A percentile compares a stretch with the other conserved stretches of the same genome.
Evolutionary conservation across 1,139 yeast species (phyloP).

Genomic region (Debaryomyces singareniensis): DNA sequence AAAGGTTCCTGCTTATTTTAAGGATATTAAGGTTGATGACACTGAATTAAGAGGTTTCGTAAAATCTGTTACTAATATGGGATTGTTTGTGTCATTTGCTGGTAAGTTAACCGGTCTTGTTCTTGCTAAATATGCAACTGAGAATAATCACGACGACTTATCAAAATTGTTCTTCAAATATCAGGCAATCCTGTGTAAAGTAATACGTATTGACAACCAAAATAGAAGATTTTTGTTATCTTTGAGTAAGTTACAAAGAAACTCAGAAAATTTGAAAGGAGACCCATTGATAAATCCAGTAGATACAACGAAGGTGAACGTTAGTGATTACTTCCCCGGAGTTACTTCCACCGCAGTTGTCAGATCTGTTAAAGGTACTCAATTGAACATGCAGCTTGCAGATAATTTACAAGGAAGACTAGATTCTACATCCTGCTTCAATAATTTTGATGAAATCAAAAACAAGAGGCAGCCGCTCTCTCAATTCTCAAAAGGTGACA

Average conservation of each 20-base stretch:
- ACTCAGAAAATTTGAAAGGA: slow-evolving; percentile 15
- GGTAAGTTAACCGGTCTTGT: slow-evolving; percentile 79
- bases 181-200: slow-evolving; percentile 65
- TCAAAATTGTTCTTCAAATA: slow-evolving; percentile 49
- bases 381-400: slow-evolving; percentile 69
- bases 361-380: slow-evolving; percentile 63
- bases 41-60: slow-evolving; percentile 62
- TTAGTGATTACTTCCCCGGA: slow-evolving; percentile 57
- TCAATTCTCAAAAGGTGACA: slow-evolving; percentile 53
- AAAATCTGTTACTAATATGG: slow-evolving; percentile 68
- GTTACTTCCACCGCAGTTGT: slow-evolving; percentile 54
- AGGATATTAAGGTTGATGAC: slow-evolving; percentile 51
- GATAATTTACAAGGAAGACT: slow-evolving; percentile 78
- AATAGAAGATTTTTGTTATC: slow-evolving; percentile 66
- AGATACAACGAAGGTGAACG: slow-evolving; percentile 41
- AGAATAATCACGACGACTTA: slow-evolving; percentile 50
- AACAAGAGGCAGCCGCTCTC: slow-evolving; percentile 57
- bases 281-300: slow-evolving; percentile 48
- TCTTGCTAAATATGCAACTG: slow-evolving; percentile 67
- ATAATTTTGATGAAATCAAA: slow-evolving; percentile 46
- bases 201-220: slow-evolving; percentile 59
- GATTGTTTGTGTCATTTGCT: slow-evolving; percentile 80
- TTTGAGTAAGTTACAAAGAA: slow-evolving; percentile 29
- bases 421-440: slow-evolving; percentile 69
- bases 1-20: slow-evolving; percentile 50